Percentiles rank a stretch among this genome's conserved stretches.
Conservation (phyloP, 1,284 basidiomycete species). For the Boletus albobrunnescens region DNA sequence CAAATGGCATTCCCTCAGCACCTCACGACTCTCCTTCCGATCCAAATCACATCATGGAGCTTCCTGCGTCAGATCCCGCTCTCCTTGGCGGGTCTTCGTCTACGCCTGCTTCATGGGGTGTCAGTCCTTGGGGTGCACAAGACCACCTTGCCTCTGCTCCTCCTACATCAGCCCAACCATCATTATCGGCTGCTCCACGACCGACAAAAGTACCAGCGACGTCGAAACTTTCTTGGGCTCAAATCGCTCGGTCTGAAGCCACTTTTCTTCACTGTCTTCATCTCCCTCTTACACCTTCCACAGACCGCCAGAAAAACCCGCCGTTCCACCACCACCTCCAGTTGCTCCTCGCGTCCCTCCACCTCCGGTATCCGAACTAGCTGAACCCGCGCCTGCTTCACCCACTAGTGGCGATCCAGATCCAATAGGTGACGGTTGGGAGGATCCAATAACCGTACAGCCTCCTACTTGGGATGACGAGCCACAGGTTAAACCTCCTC, state of each 20-base stretch:
- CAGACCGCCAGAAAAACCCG: conserved; percentile 30
- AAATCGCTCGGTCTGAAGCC: conserved; percentile 62
- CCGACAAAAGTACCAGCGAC: conserved; percentile 58
- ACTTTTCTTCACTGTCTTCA: neutral
- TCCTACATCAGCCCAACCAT: conserved; percentile 21
- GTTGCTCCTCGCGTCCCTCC: conserved; percentile 18
- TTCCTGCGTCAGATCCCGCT: conserved; percentile 9
- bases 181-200: conserved; percentile 29
- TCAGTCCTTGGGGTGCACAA: conserved; percentile 27
- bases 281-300: conserved; percentile 26
- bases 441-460: conserved; percentile 72
- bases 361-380: conserved; percentile 28
- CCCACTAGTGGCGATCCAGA: conserved; percentile 37
- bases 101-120: conserved; percentile 25
- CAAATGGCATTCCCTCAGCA: conserved; percentile 12
- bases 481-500: conserved; percentile 42
- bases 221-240: conserved; percentile 76
- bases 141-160: conserved; percentile 22
- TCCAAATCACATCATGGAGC: conserved; percentile 11
- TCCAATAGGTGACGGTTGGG: conserved; percentile 48
- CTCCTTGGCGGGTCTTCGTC: conserved; percentile 7
- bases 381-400: conserved; percentile 25
- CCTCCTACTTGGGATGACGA: conserved; percentile 74
- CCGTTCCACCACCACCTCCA: conserved; percentile 22
- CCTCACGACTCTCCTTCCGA: conserved; percentile 16